Base-by-base conservation (phyloP, 257 asterid genomes). In the Primulina tabacum region DNA sequence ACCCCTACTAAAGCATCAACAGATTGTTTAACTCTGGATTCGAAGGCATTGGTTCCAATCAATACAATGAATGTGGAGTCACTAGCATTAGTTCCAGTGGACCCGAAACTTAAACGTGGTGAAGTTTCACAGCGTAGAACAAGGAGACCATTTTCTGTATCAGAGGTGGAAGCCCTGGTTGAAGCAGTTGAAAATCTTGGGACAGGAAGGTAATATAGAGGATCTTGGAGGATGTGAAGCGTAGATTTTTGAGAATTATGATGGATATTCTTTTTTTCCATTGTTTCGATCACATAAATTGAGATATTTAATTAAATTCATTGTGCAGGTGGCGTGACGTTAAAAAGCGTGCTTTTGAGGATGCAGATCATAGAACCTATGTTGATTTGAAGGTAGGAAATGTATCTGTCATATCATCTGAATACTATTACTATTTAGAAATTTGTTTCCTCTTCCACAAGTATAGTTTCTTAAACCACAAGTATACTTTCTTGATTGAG, bases 281-380 rank as follows among this genome's bases (percentile, higher is more conserved):
- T 4, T 43, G 53, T 47, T 47, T 47, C 56, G 4, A 47, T 47
- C 18, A 47, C 18, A 14, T 16, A 47, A 11, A 12, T 40, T 40
- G 52, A 16, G 20, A 12, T 47, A 18, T 47, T 40, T 47, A 12
- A 47, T 12, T 14, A 47, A 4, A 47, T 3, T 47, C 16, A 18
- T 73, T 73, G 52, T 79, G 79, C 90, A 91, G 97, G 88, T 93
- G 99, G 99, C 97, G 99, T 8, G 97, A 93, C 68, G 96, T 93
- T 32, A 93, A 93, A 81, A 82, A 90, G 75, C 83, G 95, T 68
- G 89, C 99, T 70, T 93, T 93, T 71, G 96, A 89, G 78, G 62
- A 79, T 74, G 99, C 96, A 35, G 95, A 93, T 81, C 99, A 93
- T 67, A 81, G 99, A 78, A 93, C 97, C n/a, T 93, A 90, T 64